Base-by-base conservation (phyloP, 495 filamentous ascomycete genomes). In the Xylaria bambusicola region DNA sequence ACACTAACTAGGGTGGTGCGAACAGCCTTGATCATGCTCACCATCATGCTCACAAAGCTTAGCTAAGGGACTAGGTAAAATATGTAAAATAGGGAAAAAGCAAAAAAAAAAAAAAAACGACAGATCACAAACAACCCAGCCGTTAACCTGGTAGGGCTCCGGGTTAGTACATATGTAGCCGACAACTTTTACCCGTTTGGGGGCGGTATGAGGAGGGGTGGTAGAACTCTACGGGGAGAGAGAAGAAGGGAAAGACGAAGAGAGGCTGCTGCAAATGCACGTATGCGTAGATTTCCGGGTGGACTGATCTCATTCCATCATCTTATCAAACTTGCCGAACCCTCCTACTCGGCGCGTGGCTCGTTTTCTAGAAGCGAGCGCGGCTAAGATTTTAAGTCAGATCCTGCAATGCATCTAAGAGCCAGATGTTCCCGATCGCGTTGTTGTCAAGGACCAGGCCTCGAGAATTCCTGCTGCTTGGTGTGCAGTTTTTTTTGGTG, bases 381-480 rank as follows among this genome's bases (percentile, higher is more conserved):
- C 40, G 38, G 49, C 40, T 45, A 44, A 60, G 40, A 46, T 52
- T n/a, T n/a, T 54, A 70, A 67, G 68, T 64, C 52, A 71, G 68
- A 71, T 71, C 68, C 68, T 71, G 68, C 66, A 71, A 71, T 71
- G 68, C 68, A 71, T 62, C 66, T 71, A 62, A 58, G 58, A 54
- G 63, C 62, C 53, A 60, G 57, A 57, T 58, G 51, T 60, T 56
- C 68, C 65, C 65, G 65, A 66, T 67, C 62, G 62, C 59, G 49
- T 59, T 59, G 62, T 62, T 50, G 63, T 71, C 68, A 68, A 62
- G 68, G 68, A 68, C 60, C 63, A 68, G 63, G 57, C 58, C 63
- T 58, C 36, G 61, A 60, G 48, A 58, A 56, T 20, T 17, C 58
- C 52, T 60, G 64, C 56, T 49, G 56, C 23, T 24, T 5, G 29